Conservation (phyloP, 352 stramenopile species). For the Phytophthora rubi region DNA sequence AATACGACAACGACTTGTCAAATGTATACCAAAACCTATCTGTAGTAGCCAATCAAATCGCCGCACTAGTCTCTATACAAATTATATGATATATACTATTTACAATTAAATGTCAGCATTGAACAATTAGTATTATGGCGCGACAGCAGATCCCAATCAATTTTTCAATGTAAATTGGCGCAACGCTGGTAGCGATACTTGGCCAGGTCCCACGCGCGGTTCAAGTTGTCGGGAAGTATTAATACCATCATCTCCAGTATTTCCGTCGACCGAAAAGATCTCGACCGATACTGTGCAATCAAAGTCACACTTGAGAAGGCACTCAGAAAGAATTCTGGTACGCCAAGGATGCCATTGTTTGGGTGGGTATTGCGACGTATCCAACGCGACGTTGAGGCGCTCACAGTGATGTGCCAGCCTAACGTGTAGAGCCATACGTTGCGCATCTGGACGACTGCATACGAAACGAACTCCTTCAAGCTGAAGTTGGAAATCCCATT, state of each 20-base stretch:
- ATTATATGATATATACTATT: too few species aligned
- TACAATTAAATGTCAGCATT: too few species aligned
- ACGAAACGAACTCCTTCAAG: conserved; percentile 20
- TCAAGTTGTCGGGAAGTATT: conserved; percentile 7
- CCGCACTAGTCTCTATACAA: too few species aligned
- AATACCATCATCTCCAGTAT: conserved; percentile 5
- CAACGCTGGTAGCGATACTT: not conserved
- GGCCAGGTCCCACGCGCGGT: not conserved
- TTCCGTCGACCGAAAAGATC: conserved; percentile 11
- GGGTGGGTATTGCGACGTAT: conserved; percentile 1
- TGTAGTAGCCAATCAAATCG: too few species aligned
- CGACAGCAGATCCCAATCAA: too few species aligned
- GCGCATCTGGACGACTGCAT: conserved; percentile 47
- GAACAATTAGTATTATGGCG: too few species aligned
- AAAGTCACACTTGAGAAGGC: conserved; percentile 38
- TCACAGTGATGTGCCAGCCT: conserved; percentile 26
- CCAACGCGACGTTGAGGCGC: conserved; percentile 13
- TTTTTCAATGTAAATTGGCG: too few species aligned
- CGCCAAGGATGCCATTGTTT: conserved; percentile 26
- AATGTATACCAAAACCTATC: too few species aligned
- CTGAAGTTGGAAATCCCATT: conserved; percentile 29
- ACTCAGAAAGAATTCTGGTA: conserved; percentile 40
- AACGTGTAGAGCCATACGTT: conserved; percentile 44
- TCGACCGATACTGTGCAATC: conserved; percentile 35
- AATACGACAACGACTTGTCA: too few species aligned